Evolutionary conservation across 345 rosid genomes (phyloP).

Genomic region (Triadica sebifera): DNA sequence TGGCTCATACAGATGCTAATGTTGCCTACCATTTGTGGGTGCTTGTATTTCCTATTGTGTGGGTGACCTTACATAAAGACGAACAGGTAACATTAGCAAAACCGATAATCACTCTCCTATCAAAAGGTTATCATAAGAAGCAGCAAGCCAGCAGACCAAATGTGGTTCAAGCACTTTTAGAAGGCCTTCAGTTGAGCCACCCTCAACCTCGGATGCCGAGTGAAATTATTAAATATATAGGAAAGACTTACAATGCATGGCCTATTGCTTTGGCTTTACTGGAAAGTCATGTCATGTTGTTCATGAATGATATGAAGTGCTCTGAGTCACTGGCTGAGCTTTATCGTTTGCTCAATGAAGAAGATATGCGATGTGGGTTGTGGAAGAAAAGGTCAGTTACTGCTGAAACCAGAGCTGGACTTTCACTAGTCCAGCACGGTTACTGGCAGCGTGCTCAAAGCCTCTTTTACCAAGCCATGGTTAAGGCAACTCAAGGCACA

Average conservation of each 20-base stretch:
- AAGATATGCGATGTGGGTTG: constrained; percentile 98
- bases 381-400: constrained; percentile 96
- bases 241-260: constrained; percentile 98
- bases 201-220: constrained; percentile 99
- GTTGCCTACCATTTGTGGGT: constrained; percentile 99
- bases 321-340: constrained; percentile 96
- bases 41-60: constrained; percentile 94
- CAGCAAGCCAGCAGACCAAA: constrained; percentile 94
- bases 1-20: constrained; percentile 91
- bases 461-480: constrained; percentile 97
- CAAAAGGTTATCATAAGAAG: constrained; percentile 95
- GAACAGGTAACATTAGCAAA: constrained; percentile 86
- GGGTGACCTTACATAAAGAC: constrained; percentile 88
- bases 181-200: constrained; percentile 96
- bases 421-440: constrained; percentile 96
- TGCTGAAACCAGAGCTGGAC: constrained; percentile 96
- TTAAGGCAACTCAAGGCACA: constrained; percentile 98
- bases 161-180: constrained; percentile 98
- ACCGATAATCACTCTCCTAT: constrained; percentile 79
- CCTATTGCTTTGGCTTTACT: constrained; percentile 87
- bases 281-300: constrained; percentile 94
- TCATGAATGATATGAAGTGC: constrained; percentile 83
- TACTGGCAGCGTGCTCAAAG: constrained; percentile 94
- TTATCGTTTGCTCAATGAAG: constrained; percentile 90
- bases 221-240: constrained; percentile 93